phyloP scores from a whole-genome alignment of 2,329 filamentous ascomycete genomes.

The Xylariales sp. region DNA sequence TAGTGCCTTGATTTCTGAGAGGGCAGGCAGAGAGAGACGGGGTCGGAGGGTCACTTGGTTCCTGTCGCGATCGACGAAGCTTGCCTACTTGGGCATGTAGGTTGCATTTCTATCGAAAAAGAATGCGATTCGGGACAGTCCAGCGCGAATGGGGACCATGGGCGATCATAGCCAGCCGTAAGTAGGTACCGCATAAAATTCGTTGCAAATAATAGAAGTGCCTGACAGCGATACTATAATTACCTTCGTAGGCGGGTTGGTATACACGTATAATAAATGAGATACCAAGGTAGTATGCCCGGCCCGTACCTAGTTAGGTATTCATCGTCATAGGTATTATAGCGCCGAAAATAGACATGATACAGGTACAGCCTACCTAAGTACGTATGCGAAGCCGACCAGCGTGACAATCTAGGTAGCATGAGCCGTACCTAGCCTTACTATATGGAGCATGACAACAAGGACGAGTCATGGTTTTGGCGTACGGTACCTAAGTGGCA shows the following conservation, averaged over 20 bases:
- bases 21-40: neutral
- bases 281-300: neutral
- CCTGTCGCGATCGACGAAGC: constrained; percentile 32
- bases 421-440: constrained; percentile 9
- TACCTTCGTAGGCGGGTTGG: neutral
- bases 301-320: neutral
- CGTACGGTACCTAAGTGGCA: neutral
- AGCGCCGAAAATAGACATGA: constrained; percentile 35
- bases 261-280: neutral
- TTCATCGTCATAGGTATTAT: constrained; percentile 4
- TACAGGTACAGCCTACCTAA: constrained; percentile 26
- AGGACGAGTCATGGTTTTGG: neutral
- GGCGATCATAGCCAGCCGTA: constrained; percentile 11
- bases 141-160: neutral
- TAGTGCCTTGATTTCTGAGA: constrained; percentile 28
- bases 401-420: constrained; percentile 4
- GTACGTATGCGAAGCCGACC: constrained; percentile 19
- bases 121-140: constrained; percentile 6
- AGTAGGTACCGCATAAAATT: constrained; percentile 21
- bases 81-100: constrained; percentile 34
- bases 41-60: constrained; percentile 27
- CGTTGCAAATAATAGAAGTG: constrained; percentile 3
- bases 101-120: constrained; percentile 16
- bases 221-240: constrained; percentile 9
- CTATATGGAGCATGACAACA: constrained; percentile 5